phyloP scores from a whole-genome alignment of 495 filamentous ascomycete species.

The Eremomyces bilateralis region DNA sequence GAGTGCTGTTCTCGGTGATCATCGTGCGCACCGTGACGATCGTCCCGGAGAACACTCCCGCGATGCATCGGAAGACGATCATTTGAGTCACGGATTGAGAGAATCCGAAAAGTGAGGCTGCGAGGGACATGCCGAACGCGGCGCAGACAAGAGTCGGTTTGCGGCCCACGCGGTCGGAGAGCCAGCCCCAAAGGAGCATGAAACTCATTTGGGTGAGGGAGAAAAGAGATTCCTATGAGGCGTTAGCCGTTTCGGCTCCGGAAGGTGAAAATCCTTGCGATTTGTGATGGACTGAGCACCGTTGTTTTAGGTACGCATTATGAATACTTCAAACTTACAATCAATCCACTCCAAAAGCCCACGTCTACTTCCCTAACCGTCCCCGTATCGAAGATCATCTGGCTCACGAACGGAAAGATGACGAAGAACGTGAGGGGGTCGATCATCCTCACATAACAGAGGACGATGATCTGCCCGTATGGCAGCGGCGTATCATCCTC shows the following conservation, averaged over 20 bases:
- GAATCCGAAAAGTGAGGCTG: conserved; percentile 38
- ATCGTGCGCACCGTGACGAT: conserved; percentile 49
- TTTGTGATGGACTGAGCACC: too few species aligned
- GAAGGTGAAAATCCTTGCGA: too few species aligned
- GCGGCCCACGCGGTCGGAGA: conserved; percentile 41
- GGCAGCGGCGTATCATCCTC: conserved; percentile 28
- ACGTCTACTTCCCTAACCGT: conserved; percentile 32
- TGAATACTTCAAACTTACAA: conserved; percentile 17
- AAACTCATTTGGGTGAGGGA: conserved; percentile 42
- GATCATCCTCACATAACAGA: conserved; percentile 46
- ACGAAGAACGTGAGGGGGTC: conserved; percentile 55
- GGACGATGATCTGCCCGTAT: conserved; percentile 33
- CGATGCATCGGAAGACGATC: conserved; percentile 40
- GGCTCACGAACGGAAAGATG: conserved; percentile 54
- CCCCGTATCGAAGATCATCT: conserved; percentile 44
- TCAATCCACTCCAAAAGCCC: conserved; percentile 50
- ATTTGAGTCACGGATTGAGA: conserved; percentile 40
- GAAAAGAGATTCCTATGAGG: conserved; percentile 42
- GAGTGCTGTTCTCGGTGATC: conserved; percentile 45
- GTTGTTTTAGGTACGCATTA: too few species aligned
- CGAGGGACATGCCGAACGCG: conserved; percentile 32
- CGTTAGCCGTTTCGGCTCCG: too few species aligned
- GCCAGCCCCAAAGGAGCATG: conserved; percentile 38
- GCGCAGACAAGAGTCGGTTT: conserved; percentile 45
- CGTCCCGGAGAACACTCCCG: conserved; percentile 46